Percentiles rank a stretch among this genome's conserved stretches.
Evolutionary conservation across 1,139 yeast genomes (phyloP).

Genomic region (Candida mesenterica): DNA sequence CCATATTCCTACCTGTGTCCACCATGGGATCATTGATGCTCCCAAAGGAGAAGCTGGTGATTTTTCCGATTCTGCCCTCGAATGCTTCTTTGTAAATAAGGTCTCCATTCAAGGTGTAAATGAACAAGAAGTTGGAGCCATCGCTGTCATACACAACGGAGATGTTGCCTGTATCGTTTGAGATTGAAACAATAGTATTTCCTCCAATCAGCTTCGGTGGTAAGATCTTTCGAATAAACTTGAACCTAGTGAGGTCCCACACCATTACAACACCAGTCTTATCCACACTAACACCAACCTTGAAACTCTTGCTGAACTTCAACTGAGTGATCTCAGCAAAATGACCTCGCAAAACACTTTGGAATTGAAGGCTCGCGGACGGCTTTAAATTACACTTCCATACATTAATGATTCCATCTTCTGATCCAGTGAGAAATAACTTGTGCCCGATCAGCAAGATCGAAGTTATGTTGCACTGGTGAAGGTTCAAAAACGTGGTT

Average conservation of each 20-base stretch:
- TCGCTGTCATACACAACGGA: slow-evolving; percentile 29
- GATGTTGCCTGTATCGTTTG: slow-evolving; percentile 56
- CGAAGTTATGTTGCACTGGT: slow-evolving; percentile 33
- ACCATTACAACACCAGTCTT: slow-evolving; percentile 45
- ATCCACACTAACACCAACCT: slow-evolving; percentile 53
- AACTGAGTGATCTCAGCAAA: slow-evolving; percentile 39
- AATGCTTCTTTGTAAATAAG: slow-evolving; percentile 24
- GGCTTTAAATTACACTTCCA: slow-evolving; percentile 47
- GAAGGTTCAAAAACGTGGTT: slow-evolving; percentile 40
- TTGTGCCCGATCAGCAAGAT: slow-evolving; percentile 38
- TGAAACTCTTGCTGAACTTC: slow-evolving; percentile 48
- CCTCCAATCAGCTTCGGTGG: slow-evolving; percentile 15
- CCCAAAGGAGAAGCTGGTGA: slow-evolving; percentile 32
- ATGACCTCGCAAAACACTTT: slow-evolving; percentile 56
- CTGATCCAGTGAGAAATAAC: slow-evolving; percentile 51
- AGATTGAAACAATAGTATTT: slow-evolving; percentile 40
- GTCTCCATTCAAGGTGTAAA: slow-evolving; percentile 59
- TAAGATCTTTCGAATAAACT: slow-evolving; percentile 44
- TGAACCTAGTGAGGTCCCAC: slow-evolving; percentile 60
- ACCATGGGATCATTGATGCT: slow-evolving; percentile 29
- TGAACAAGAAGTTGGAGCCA: slow-evolving; percentile 21
- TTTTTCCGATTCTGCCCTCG: slow-evolving; percentile 11
- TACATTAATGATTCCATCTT: slow-evolving; percentile 54
- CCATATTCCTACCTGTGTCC: slow-evolving; percentile 24
- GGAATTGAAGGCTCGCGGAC: slow-evolving; percentile 35